Evolutionary conservation across 2,329 filamentous ascomycete genomes (phyloP).

Genomic region (Fusarium piperis): DNA sequence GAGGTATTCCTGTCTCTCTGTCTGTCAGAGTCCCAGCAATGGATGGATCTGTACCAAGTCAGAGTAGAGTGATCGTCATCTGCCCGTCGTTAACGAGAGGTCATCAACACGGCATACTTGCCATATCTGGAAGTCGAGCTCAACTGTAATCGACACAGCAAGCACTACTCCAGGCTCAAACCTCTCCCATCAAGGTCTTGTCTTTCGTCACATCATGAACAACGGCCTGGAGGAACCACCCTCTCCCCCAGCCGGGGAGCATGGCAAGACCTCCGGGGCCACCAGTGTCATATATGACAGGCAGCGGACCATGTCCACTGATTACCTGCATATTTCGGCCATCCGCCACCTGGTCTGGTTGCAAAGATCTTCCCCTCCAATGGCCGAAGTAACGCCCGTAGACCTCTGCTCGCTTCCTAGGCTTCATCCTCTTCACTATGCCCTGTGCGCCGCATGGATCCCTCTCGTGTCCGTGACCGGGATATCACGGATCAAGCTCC

Average conservation of each 20-base stretch:
- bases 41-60: background rate
- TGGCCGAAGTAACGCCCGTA: background rate
- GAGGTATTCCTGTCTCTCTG: background rate
- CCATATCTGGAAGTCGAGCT: background rate
- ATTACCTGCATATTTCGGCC: constrained; percentile 17
- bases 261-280: constrained; percentile 11
- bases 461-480: background rate
- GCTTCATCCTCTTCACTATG: background rate
- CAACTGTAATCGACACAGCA: background rate
- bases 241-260: constrained; percentile 13
- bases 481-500: background rate
- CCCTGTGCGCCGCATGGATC: constrained; percentile 9
- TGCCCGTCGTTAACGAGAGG: background rate
- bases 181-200: background rate
- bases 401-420: background rate
- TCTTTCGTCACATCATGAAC: constrained; percentile 23
- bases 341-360: background rate
- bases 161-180: background rate
- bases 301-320: constrained; percentile 1
- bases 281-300: constrained; percentile 32
- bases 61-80: background rate
- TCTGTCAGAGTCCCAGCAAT: background rate
- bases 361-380: background rate
- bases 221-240: background rate
- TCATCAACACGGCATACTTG: background rate